phyloP scores from a whole-genome alignment of 208 protist genomes.

The Leishmania major region DNA sequence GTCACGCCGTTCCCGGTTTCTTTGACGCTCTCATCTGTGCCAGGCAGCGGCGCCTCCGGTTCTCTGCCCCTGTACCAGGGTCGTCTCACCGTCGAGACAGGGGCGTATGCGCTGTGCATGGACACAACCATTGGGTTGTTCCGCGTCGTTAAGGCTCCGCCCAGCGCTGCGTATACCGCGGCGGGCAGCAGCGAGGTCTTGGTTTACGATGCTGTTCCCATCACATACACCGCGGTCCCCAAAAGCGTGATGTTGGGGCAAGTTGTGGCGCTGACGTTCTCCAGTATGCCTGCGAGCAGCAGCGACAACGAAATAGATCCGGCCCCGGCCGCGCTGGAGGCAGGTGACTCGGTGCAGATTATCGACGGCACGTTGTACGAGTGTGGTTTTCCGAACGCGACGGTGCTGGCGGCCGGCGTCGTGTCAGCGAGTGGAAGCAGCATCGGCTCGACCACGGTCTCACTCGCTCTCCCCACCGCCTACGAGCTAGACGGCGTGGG shows the following conservation, averaged over 20 bases:
- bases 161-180: slow-evolving; percentile 6
- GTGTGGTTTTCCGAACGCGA: slow-evolving; percentile 80
- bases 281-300: neutral
- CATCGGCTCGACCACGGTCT: slow-evolving; percentile 12
- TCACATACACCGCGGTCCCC: slow-evolving; percentile 44
- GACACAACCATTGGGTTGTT: slow-evolving; percentile 56
- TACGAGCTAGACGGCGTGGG: slow-evolving; percentile 3
- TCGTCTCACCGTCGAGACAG: slow-evolving; percentile 39
- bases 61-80: slow-evolving; percentile 34
- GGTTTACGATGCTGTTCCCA: slow-evolving; percentile 43
- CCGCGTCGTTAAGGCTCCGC: slow-evolving; percentile 42
- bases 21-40: slow-evolving; percentile 19
- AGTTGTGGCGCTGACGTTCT: slow-evolving; percentile 58
- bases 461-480: slow-evolving; percentile 20
- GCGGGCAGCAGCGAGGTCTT: slow-evolving; percentile 10
- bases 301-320: slow-evolving; percentile 1
- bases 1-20: slow-evolving; percentile 28
- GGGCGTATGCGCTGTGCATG: slow-evolving; percentile 81
- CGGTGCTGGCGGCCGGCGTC: slow-evolving; percentile 40
- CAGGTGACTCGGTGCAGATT: slow-evolving; percentile 60
- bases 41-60: slow-evolving; percentile 7
- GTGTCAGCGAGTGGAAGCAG: slow-evolving; percentile 28
- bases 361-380: slow-evolving; percentile 77
- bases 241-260: slow-evolving; percentile 57
- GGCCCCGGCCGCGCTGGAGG: slow-evolving; percentile 16